phyloP scores from a whole-genome alignment of 2,329 filamentous ascomycete genomes.

The Fusarium sp. region DNA sequence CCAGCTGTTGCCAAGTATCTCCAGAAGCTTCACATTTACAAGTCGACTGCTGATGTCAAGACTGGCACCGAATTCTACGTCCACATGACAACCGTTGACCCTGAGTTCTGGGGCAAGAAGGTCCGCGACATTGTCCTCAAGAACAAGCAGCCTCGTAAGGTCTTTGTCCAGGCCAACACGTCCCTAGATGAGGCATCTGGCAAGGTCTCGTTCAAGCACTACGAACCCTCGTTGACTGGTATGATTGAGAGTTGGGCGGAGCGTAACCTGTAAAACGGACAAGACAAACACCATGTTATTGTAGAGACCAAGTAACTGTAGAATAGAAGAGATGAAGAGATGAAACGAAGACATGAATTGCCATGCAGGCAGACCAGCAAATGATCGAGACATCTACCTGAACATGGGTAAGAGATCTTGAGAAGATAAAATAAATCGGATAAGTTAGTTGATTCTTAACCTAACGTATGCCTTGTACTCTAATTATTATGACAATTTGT shows the following conservation, averaged over 20 bases:
- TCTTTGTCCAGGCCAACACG: constrained; percentile 96
- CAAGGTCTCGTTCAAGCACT: constrained; percentile 84
- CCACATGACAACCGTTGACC: constrained; percentile 84
- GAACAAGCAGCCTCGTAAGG: constrained; percentile 87
- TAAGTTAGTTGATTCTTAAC: too few relatives aligned
- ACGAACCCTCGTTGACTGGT: constrained; percentile 84
- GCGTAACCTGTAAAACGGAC: constrained; percentile 61
- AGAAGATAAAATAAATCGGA: too few relatives aligned
- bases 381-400: too few relatives aligned
- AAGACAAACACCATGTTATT: constrained; percentile 15
- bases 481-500: too few relatives aligned
- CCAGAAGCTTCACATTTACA: constrained; percentile 93
- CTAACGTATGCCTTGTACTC: too few relatives aligned
- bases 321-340: constrained; percentile 33
- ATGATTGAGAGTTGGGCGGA: constrained; percentile 89
- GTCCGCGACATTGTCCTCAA: constrained; percentile 81
- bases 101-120: constrained; percentile 86
- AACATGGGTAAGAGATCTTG: too few relatives aligned
- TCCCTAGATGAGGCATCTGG: constrained; percentile 77
- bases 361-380: too few relatives aligned
- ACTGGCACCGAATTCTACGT: constrained; percentile 85
- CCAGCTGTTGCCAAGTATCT: constrained; percentile 86
- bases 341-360: constrained; percentile 1
- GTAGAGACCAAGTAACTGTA: constrained; percentile 18
- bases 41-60: constrained; percentile 87